Conservation (phyloP, 352 stramenopile species). For the Pythium dissotocum region DNA sequence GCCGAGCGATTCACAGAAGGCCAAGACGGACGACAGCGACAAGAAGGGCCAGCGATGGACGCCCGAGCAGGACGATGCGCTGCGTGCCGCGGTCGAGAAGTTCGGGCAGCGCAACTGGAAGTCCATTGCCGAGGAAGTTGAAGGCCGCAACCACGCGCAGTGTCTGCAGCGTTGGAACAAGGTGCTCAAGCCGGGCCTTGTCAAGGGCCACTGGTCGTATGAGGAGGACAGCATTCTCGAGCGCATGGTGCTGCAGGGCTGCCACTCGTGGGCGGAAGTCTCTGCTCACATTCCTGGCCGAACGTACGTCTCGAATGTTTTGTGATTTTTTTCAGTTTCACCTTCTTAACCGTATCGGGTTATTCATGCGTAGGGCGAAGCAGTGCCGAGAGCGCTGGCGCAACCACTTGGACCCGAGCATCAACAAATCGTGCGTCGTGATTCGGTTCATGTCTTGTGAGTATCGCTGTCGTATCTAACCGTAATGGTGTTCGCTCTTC, state of each 20-base stretch:
- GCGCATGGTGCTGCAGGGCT: constrained; percentile 41
- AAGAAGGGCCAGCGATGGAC: constrained; percentile 74
- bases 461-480: not conserved
- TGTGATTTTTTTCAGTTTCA: no score
- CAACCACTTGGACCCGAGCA: constrained; percentile 95
- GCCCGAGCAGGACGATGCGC: constrained; percentile 71
- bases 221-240: constrained; percentile 71
- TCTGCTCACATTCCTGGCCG: constrained; percentile 73
- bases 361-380: constrained; percentile 65
- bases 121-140: constrained; percentile 43
- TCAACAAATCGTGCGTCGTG: constrained; percentile 74
- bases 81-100: constrained; percentile 71
- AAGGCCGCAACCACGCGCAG: constrained; percentile 55
- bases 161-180: constrained; percentile 73
- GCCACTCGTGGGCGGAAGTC: constrained; percentile 69
- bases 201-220: constrained; percentile 88
- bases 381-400: constrained; percentile 96
- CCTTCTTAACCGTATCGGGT: not conserved
- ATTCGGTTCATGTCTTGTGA: not conserved
- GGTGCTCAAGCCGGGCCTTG: constrained; percentile 85
- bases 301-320: constrained; percentile 35
- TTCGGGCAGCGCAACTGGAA: constrained; percentile 88
- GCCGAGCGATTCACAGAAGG: constrained; percentile 53
- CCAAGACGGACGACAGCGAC: constrained; percentile 45
- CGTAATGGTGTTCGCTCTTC: not conserved